Conservation (phyloP, 352 stramenopile genomes). For the Globisporangium takayamanum region DNA sequence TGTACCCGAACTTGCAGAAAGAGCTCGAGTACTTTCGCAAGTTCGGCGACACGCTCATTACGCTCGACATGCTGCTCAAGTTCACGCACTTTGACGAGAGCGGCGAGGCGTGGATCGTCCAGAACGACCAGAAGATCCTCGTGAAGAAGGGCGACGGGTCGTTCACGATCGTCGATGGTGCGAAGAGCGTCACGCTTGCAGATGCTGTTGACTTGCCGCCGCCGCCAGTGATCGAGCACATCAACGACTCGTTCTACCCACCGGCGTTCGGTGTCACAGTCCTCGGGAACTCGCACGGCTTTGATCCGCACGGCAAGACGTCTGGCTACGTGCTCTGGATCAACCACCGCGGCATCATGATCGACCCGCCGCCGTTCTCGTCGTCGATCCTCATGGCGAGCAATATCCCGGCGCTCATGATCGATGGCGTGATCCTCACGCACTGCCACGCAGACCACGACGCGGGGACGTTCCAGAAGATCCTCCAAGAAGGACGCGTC, state of each 20-base stretch:
- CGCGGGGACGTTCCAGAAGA: conserved; percentile 95
- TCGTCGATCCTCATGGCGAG: conserved; percentile 80
- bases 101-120: conserved; percentile 43
- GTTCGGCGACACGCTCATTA: conserved; percentile 87
- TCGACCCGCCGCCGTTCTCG: conserved; percentile 92
- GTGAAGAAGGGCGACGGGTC: conserved; percentile 61
- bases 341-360: conserved; percentile 95
- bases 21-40: conserved; percentile 89
- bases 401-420: conserved; percentile 89
- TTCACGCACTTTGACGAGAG: conserved; percentile 84
- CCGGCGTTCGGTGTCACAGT: conserved; percentile 95
- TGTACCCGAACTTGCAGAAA: conserved; percentile 70
- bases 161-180: conserved; percentile 60
- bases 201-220: conserved; percentile 52
- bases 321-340: conserved; percentile 97
- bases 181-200: conserved; percentile 47
- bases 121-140: conserved; percentile 55
- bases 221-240: conserved; percentile 27
- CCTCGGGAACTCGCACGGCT: conserved; percentile 93
- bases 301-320: conserved; percentile 91
- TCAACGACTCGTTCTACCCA: conserved; percentile 85
- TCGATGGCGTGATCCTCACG: conserved; percentile 95
- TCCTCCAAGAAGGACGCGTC: conserved; percentile 91
- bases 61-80: conserved; percentile 83
- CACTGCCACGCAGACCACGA: conserved; percentile 97